Evolutionary conservation across 176 grass and related monocot species (phyloP).

Genomic region (Rhynchospora tenuis): DNA sequence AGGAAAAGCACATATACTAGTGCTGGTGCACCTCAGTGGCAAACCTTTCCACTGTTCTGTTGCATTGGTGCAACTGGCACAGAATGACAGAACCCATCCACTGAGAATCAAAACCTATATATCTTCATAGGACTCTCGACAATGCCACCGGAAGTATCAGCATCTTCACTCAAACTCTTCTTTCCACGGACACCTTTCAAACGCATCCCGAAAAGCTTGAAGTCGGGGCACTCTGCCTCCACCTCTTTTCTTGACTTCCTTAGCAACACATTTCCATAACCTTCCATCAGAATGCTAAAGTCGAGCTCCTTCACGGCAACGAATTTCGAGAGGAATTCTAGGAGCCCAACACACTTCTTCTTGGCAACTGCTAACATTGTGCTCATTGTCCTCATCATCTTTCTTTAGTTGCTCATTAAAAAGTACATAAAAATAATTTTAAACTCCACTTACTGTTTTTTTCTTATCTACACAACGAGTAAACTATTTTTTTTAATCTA

Average conservation of each 20-base stretch:
- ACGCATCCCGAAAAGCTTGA: slow-evolving; percentile 40
- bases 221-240: background rate
- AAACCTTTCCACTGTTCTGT: slow-evolving; percentile 27
- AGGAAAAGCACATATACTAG: background rate
- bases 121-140: slow-evolving; percentile 29
- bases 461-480: no score
- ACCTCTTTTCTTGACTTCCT: background rate
- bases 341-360: slow-evolving; percentile 18
- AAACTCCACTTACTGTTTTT: no score
- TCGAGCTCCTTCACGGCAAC: slow-evolving; percentile 20
- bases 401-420: slow-evolving; percentile 32
- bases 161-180: slow-evolving; percentile 27
- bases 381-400: slow-evolving; percentile 26
- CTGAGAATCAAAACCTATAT: slow-evolving; percentile 27
- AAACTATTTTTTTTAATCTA: no score
- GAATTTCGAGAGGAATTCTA: slow-evolving; percentile 32
- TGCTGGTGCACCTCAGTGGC: slow-evolving; percentile 26
- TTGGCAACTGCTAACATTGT: slow-evolving; percentile 19
- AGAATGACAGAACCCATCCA: slow-evolving; percentile 19
- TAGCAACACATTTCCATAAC: background rate
- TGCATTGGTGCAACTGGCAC: background rate
- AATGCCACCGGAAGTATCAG: slow-evolving; percentile 5
- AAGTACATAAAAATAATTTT: no score
- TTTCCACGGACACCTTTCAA: slow-evolving; percentile 14
- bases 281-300: slow-evolving; percentile 16